Conservation (phyloP, 73 alveolate species). For the Breviolum minutum region DNA sequence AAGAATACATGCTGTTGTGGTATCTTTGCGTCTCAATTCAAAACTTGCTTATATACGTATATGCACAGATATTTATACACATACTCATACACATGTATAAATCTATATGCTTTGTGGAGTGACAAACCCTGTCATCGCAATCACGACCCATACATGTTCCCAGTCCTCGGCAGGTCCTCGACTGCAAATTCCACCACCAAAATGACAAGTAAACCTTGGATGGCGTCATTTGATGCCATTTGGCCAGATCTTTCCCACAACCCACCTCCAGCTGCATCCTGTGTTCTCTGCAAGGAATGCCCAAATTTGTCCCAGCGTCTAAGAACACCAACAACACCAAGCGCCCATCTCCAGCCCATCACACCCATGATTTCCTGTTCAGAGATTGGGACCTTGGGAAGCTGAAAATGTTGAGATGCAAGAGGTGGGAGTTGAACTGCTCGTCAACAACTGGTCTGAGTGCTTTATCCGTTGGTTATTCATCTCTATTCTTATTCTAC, state of each 20-base stretch:
- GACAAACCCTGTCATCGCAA: too few relatives aligned
- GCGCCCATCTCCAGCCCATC: conserved; percentile 77
- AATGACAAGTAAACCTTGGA: conserved; percentile 32
- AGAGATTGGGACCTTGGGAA: conserved; percentile 51
- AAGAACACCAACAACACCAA: conserved; percentile 62
- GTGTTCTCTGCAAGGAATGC: neutral
- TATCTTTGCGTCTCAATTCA: too few relatives aligned
- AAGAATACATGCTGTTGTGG: too few relatives aligned
- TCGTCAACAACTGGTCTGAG: too few relatives aligned
- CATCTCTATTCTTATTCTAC: neutral
- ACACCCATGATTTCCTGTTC: conserved; percentile 64
- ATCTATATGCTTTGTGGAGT: too few relatives aligned
- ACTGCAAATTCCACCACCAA: conserved; percentile 65
- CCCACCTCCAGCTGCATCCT: neutral
- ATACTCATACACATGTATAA: too few relatives aligned
- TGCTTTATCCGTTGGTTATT: too few relatives aligned
- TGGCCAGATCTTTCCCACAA: neutral
- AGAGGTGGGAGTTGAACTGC: too few relatives aligned
- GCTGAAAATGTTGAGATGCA: too few relatives aligned
- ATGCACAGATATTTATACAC: too few relatives aligned
- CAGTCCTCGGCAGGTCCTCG: conserved; percentile 56
- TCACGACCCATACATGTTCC: neutral
- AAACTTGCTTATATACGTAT: too few relatives aligned
- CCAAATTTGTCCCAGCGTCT: neutral
- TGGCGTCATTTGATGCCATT: neutral